Evolutionary conservation across 441 rosid species (phyloP), one percentile per base, ranked within the genome.

Genomic region (Pelargonium myrrhifolium): DNA sequence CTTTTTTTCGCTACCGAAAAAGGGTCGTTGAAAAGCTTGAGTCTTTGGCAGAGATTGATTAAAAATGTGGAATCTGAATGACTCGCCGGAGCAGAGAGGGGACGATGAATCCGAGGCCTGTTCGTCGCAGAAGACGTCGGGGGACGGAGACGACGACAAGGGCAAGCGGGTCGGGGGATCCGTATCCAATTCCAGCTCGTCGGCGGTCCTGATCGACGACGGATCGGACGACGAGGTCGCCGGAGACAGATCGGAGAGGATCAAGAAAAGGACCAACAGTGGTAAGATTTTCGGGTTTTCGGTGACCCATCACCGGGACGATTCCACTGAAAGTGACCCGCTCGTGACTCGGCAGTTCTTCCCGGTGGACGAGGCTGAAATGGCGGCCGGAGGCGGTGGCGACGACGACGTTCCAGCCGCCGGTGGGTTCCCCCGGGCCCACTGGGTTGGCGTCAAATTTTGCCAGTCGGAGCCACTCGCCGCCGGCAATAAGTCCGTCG

Each of bases 11-110:
- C 35, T 20, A 21, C 14, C 24, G 17, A 56, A 17, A 17, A 18
- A 21, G 26, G 22, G 61, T 56, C 26, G 22, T 56, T 56, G 22
- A 18, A 55, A 18, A 61, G 9, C 10, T 26, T 6, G 18, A 8
- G 64, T 35, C 11, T 17, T 10, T 2, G 56, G 2, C 9, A 8
- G 37, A 28, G 45, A 43, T 20, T 14, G 45, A 20, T 10, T 0
- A 26, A 10, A 26, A 17, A 93, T 93, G 98, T 90, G 98, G 98
- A 84, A 93, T 86, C 89, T 90, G 35, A 93, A 93, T 70, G 94
- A 81, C 84, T 82, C 89, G 62, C 97, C 90, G 65, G 76, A 84
- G 80, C 88, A 66, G 68, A 72, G 72, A 8, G 76, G 73, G 49
- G 84, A 78, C 66, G 87, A 86, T 26, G 91, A 83, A 80, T 86